Evolutionary conservation across 176 grass and related monocot species (phyloP), one percentile per base, ranked within the genome.

Genomic region (Aegilops bicornis): DNA sequence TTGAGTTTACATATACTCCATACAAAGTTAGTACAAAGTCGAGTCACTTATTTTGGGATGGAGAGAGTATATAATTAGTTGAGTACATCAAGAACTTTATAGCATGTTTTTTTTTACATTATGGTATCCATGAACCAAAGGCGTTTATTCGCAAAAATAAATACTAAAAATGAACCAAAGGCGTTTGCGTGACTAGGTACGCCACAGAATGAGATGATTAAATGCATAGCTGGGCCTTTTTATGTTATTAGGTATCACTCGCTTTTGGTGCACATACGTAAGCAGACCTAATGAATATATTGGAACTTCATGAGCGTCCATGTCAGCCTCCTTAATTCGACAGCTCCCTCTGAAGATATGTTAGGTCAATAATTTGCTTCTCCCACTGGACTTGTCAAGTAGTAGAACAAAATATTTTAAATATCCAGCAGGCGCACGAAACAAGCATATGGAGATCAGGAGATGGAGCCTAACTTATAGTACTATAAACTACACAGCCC

Each of bases 181-280:
- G 52, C 17, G 17, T 56, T 7, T 56, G 17, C 52, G 52, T 56
- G 52, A 56, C 14, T 50, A 50, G 47, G 47, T 50, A 50, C 17
- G 7, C 52, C 52, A 2, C 17, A 56, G 2, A 20, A 16, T 56
- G 6, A 6, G 52, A 56, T 56, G 50, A 54, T 19, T 54, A 54
- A 54, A 7, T 54, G 50, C 16, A 2, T 58, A 58, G 19, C 22
- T 82, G 29, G 63, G 27, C 36, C 52, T 47, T 47, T 47, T 7
- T 52, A 86, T 42, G 84, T 47, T 47, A 47, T 90, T 90, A 78
- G 84, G 88, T 82, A 86, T 82, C 72, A 71, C 84, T 90, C 79
- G 52, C 78, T 86, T 64, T 82, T 63, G 50, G 14, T 36, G 50
- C 48, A 47, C 71, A 23, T 82, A 78, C 76, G 77, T 70, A 37